Percentiles rank a stretch among this genome's conserved stretches.
These are phyloP conservation scores for Sparassis latifolia DNA, from an alignment of 1,284 basidiomycete species.

Conservation along the genomic window DNA sequence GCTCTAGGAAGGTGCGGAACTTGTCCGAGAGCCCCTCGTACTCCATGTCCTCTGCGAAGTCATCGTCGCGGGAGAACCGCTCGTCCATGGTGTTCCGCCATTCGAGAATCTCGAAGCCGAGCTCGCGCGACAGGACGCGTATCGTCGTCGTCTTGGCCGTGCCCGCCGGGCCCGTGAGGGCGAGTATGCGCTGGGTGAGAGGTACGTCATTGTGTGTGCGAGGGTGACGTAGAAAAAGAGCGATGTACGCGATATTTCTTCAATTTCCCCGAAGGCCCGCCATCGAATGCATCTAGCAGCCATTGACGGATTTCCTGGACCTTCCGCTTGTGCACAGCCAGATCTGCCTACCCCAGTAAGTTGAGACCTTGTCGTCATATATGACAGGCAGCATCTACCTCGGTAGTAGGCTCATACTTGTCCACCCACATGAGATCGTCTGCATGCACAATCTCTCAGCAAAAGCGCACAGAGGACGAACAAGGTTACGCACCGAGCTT, in stretches of 20 bases:
- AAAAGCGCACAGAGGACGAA: not conserved
- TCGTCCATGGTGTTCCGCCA: constrained; percentile 70
- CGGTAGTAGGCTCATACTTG: constrained; percentile 59
- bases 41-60: constrained; percentile 16
- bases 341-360: constrained; percentile 46
- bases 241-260: constrained; percentile 71
- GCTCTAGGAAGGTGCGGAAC: constrained; percentile 73
- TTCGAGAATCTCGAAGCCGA: constrained; percentile 80
- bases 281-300: constrained; percentile 80
- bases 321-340: constrained; percentile 87
- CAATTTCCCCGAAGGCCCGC: constrained; percentile 56
- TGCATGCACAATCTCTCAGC: constrained; percentile 11
- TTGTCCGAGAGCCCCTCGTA: constrained; percentile 66
- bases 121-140: constrained; percentile 66
- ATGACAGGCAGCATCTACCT: constrained; percentile 34
- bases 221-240: constrained; percentile 2
- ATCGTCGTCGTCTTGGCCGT: constrained; percentile 87
- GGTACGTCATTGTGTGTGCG: not conserved
- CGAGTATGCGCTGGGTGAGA: constrained; percentile 65
- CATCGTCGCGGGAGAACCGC: constrained; percentile 8
- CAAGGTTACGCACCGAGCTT: constrained; percentile 8
- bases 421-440: constrained; percentile 72
- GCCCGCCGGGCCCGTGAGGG: constrained; percentile 86
- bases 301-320: constrained; percentile 82
- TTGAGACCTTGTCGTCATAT: too few species aligned